These are phyloP conservation scores for Claviceps digitariae DNA, from an alignment of 2,329 filamentous ascomycete genomes.

Conservation along the genomic window DNA sequence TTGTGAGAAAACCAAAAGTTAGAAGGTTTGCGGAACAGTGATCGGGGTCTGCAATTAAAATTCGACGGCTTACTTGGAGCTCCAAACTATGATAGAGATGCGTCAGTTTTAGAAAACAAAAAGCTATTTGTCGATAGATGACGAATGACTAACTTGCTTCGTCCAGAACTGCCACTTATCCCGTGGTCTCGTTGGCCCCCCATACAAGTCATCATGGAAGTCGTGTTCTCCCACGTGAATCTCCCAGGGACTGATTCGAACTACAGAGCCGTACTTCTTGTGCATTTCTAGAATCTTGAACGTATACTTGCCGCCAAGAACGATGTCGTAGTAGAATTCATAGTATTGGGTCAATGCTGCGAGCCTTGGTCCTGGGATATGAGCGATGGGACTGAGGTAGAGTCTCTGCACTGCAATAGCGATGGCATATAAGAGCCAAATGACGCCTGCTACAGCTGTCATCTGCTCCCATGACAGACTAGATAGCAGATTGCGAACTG, in stretches of 20 bases:
- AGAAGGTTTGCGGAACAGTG: background rate
- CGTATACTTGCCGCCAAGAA: slow-evolving; percentile 27
- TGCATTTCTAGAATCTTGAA: slow-evolving; percentile 29
- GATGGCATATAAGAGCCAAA: slow-evolving; percentile 18
- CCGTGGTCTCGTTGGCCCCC: slow-evolving; percentile 16
- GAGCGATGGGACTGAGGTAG: slow-evolving; percentile 24
- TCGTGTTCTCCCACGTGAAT: slow-evolving; percentile 24
- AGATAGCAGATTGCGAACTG: slow-evolving; percentile 11
- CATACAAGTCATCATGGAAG: slow-evolving; percentile 27
- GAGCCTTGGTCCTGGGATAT: slow-evolving; percentile 25
- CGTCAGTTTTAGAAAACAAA: background rate
- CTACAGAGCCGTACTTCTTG: slow-evolving; percentile 26
- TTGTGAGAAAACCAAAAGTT: slow-evolving; percentile 9
- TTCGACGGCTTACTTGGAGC: slow-evolving; percentile 16
- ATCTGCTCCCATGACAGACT: slow-evolving; percentile 14
- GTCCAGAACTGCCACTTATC: slow-evolving; percentile 23
- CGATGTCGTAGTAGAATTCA: slow-evolving; percentile 30
- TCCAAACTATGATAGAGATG: slow-evolving; percentile 15
- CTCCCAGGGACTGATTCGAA: slow-evolving; percentile 27
- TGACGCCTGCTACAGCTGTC: slow-evolving; percentile 10
- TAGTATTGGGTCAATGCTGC: slow-evolving; percentile 26
- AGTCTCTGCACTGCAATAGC: slow-evolving; percentile 18
- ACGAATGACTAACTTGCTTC: slow-evolving; percentile 18
- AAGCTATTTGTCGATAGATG: background rate
- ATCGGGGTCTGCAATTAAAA: background rate